A percentile compares a stretch with the other conserved stretches of the same genome.
Evolutionary conservation across 345 rosid genomes (phyloP).

Genomic region (Ceriops zippeliana): DNA sequence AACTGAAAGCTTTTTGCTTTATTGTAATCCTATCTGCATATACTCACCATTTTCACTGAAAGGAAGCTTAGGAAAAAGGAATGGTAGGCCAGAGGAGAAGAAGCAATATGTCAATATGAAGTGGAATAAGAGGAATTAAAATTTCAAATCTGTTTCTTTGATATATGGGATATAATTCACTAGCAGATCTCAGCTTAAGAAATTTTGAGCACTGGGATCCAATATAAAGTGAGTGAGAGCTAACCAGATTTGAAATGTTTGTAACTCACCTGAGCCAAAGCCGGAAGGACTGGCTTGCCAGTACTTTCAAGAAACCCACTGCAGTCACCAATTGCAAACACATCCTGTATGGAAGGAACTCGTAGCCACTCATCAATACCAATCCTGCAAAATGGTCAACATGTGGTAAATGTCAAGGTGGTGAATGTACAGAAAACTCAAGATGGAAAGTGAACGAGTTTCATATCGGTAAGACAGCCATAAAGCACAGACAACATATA

Average conservation of each 20-base stretch:
- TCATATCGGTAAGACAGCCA: no score
- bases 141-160: no score
- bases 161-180: no score
- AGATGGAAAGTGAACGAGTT: no score
- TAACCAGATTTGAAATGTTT: background rate
- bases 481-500: no score
- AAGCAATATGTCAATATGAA: no score
- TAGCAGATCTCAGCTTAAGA: background rate
- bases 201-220: background rate
- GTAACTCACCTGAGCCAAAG: constrained; percentile 73
- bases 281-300: constrained; percentile 84
- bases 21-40: no score
- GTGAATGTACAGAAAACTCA: no score
- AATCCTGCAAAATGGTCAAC: constrained; percentile 42
- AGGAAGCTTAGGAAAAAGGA: no score
- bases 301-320: constrained; percentile 86
- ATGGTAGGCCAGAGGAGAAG: no score
- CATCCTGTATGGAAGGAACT: constrained; percentile 73
- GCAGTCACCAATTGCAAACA: constrained; percentile 92
- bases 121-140: no score
- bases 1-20: background rate
- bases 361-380: constrained; percentile 88
- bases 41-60: no score
- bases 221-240: background rate
- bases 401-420: background rate